phyloP scores from a whole-genome alignment of 352 stramenopile species.

The Phytophthora hybrid region DNA sequence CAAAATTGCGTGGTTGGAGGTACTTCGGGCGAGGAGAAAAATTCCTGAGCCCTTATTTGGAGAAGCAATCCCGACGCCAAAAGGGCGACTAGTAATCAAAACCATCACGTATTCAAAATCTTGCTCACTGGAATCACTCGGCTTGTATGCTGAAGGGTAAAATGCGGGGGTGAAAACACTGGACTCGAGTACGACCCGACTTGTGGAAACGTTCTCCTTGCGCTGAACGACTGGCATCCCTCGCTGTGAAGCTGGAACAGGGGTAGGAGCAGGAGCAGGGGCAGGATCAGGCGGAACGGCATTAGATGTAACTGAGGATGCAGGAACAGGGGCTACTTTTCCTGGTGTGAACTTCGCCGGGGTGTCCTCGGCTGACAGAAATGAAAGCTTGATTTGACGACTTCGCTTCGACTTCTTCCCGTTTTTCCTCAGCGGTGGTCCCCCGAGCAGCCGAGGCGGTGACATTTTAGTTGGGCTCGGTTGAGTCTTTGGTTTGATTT shows the following conservation, averaged over 20 bases:
- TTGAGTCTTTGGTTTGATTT: constrained; percentile 15
- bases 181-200: constrained; percentile 32
- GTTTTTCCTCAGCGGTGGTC: constrained; percentile 3
- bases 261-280: neutral
- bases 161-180: constrained; percentile 48
- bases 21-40: constrained; percentile 38
- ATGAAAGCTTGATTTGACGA: constrained; percentile 50
- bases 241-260: neutral
- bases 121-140: constrained; percentile 28
- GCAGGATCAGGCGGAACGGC: neutral
- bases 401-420: constrained; percentile 41
- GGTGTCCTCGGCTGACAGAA: constrained; percentile 23
- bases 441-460: constrained; percentile 27
- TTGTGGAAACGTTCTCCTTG: constrained; percentile 15
- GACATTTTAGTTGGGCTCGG: constrained; percentile 33
- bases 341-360: neutral
- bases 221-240: neutral
- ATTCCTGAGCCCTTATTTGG: constrained; percentile 24
- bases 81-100: constrained; percentile 55
- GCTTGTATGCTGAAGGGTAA: constrained; percentile 32
- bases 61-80: constrained; percentile 62
- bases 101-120: constrained; percentile 73
- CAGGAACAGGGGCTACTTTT: neutral
- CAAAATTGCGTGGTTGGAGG: constrained; percentile 48
- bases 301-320: neutral